Conservation (phyloP, 2,329 filamentous ascomycete species). For the Hypoxylon sp. region DNA sequence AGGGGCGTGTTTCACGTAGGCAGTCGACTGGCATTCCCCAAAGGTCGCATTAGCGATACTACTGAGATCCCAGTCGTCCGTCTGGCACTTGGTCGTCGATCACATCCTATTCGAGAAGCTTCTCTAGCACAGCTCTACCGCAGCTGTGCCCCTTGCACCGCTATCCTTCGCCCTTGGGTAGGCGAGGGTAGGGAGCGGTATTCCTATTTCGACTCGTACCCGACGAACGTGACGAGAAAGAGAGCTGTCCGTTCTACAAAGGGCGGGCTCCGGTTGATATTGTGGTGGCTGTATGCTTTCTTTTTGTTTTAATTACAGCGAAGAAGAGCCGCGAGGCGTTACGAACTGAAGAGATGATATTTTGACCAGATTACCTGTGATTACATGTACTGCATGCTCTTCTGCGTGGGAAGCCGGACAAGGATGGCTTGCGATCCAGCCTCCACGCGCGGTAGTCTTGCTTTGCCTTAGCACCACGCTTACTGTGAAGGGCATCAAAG, state of each 20-base stretch:
- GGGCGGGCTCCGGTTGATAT: slow-evolving; percentile 12
- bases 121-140: slow-evolving; percentile 36
- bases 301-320: slow-evolving; percentile 46
- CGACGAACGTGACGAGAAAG: slow-evolving; percentile 14
- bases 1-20: slow-evolving; percentile 48
- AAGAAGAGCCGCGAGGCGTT: slow-evolving; percentile 46
- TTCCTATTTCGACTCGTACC: slow-evolving; percentile 19
- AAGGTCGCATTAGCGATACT: slow-evolving; percentile 42
- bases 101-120: slow-evolving; percentile 38
- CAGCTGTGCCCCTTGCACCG: slow-evolving; percentile 30
- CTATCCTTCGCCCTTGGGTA: too few relatives aligned
- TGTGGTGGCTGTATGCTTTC: slow-evolving; percentile 28
- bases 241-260: slow-evolving; percentile 9
- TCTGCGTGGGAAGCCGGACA: slow-evolving; percentile 7
- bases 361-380: slow-evolving; percentile 5
- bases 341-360: slow-evolving; percentile 16
- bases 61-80: slow-evolving; percentile 34
- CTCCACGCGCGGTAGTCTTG: slow-evolving; percentile 27
- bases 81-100: slow-evolving; percentile 40
- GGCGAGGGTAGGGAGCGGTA: too few relatives aligned
- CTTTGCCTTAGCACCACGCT: slow-evolving; percentile 39
- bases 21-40: slow-evolving; percentile 46
- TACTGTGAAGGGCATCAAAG: slow-evolving; percentile 31
- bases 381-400: neutral
- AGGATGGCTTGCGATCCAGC: slow-evolving; percentile 13